A percentile compares a stretch with the other conserved stretches of the same genome.
Conservation (phyloP, 192 early-diverging fungal species). For the Coemansia sp. region DNA sequence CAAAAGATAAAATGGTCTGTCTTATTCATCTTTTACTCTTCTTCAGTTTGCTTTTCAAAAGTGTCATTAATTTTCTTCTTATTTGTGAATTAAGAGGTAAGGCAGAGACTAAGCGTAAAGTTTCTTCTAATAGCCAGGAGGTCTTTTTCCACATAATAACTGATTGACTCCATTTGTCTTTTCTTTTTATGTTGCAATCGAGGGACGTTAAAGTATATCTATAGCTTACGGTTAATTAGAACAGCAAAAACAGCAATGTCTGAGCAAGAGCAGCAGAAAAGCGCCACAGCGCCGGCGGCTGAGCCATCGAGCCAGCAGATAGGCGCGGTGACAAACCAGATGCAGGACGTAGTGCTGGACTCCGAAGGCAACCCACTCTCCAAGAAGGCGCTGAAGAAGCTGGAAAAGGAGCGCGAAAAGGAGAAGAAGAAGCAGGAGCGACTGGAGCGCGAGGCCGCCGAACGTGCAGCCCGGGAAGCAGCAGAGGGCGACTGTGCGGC, state of each 20-base stretch:
- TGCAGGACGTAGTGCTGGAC: constrained; percentile 58
- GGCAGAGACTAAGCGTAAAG: too few relatives aligned
- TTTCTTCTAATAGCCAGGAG: too few relatives aligned
- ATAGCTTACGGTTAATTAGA: not conserved
- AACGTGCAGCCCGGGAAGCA: constrained; percentile 62
- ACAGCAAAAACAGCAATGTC: constrained; percentile 25
- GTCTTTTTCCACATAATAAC: not conserved
- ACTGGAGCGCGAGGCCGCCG: constrained; percentile 61
- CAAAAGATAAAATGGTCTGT: not conserved
- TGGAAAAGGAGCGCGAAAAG: constrained; percentile 89
- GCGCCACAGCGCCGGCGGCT: not conserved
- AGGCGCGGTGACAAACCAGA: constrained; percentile 44
- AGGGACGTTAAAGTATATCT: too few relatives aligned
- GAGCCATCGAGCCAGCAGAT: constrained; percentile 19
- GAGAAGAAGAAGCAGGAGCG: constrained; percentile 66
- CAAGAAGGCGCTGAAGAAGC: constrained; percentile 92
- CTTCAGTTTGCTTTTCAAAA: not conserved
- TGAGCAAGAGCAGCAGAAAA: constrained; percentile 25
- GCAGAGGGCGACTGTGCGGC: constrained; percentile 71
- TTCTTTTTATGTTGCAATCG: not conserved
- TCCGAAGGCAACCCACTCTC: constrained; percentile 90
- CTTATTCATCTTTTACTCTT: not conserved
- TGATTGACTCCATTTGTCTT: not conserved
- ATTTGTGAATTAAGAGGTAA: too few relatives aligned
- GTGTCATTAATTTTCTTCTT: not conserved